Conservation (phyloP, 2,329 filamentous ascomycete genomes). For the Graphium sp. region DNA sequence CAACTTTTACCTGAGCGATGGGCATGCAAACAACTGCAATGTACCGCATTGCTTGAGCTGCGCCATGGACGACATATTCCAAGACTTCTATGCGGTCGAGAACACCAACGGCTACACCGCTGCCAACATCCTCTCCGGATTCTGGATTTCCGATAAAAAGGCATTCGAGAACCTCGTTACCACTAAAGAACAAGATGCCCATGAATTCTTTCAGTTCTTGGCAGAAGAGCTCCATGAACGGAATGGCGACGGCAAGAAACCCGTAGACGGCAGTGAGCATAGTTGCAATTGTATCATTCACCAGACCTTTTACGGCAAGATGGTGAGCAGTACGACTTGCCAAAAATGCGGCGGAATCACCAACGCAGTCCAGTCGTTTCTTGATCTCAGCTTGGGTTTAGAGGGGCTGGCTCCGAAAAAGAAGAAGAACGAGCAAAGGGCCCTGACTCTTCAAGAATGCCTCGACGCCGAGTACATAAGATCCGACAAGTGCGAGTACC, state of each 20-base stretch:
- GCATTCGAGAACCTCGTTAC: constrained; percentile 63
- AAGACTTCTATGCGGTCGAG: constrained; percentile 54
- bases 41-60: constrained; percentile 47
- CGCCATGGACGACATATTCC: constrained; percentile 58
- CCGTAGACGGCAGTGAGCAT: constrained; percentile 40
- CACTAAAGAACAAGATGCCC: constrained; percentile 90
- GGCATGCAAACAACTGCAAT: constrained; percentile 63
- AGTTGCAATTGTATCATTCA: constrained; percentile 84
- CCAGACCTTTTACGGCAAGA: constrained; percentile 83
- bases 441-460: constrained; percentile 48
- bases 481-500: constrained; percentile 77
- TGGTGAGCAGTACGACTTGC: constrained; percentile 81
- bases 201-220: constrained; percentile 93
- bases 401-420: constrained; percentile 55
- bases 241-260: constrained; percentile 53
- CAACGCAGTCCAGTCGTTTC: constrained; percentile 71
- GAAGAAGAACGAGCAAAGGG: constrained; percentile 33
- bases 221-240: constrained; percentile 80
- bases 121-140: constrained; percentile 73
- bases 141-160: constrained; percentile 71
- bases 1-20: constrained; percentile 83
- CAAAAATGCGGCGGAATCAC: constrained; percentile 73
- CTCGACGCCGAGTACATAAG: constrained; percentile 75
- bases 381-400: constrained; percentile 81
- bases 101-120: constrained; percentile 82